Percentiles rank a stretch among this genome's conserved stretches.
Conservation (phyloP, 2,329 filamentous ascomycete species). For the Pestalotiopsis sp. region DNA sequence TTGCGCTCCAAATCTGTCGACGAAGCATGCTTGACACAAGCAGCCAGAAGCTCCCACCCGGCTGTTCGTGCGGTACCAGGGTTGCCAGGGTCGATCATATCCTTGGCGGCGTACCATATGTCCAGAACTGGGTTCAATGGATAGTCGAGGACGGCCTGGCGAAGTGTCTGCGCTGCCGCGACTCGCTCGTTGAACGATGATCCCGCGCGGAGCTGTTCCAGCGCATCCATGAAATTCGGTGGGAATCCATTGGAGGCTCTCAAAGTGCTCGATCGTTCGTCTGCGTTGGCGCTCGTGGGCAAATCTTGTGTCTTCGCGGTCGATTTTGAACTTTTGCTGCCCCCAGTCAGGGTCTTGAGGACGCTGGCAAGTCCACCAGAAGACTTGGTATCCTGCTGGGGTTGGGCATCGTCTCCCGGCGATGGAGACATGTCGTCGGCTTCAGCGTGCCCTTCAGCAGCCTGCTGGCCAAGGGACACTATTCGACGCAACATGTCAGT, state of each 20-base stretch:
- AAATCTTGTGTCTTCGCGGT: slow-evolving; percentile 43
- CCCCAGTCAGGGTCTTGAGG: slow-evolving; percentile 63
- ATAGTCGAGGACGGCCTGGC: slow-evolving; percentile 59
- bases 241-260: slow-evolving; percentile 47
- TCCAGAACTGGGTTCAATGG: slow-evolving; percentile 59
- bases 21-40: slow-evolving; percentile 64
- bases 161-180: slow-evolving; percentile 59
- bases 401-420: slow-evolving; percentile 58
- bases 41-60: slow-evolving; percentile 68
- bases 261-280: slow-evolving; percentile 47
- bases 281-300: slow-evolving; percentile 39
- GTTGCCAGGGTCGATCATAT: slow-evolving; percentile 63
- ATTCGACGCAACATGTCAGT: slow-evolving; percentile 46
- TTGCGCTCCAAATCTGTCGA: slow-evolving; percentile 69
- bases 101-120: slow-evolving; percentile 69
- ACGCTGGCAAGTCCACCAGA: slow-evolving; percentile 63
- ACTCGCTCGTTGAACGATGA: slow-evolving; percentile 52
- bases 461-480: slow-evolving; percentile 46
- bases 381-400: slow-evolving; percentile 52
- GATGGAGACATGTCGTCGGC: slow-evolving; percentile 59
- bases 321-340: slow-evolving; percentile 54
- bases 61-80: slow-evolving; percentile 55
- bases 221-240: slow-evolving; percentile 54
- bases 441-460: slow-evolving; percentile 39
- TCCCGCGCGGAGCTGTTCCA: slow-evolving; percentile 57